These are phyloP conservation scores for Nicotiana attenuata DNA, from an alignment of 257 asterid genomes.

Conservation along the genomic window DNA sequence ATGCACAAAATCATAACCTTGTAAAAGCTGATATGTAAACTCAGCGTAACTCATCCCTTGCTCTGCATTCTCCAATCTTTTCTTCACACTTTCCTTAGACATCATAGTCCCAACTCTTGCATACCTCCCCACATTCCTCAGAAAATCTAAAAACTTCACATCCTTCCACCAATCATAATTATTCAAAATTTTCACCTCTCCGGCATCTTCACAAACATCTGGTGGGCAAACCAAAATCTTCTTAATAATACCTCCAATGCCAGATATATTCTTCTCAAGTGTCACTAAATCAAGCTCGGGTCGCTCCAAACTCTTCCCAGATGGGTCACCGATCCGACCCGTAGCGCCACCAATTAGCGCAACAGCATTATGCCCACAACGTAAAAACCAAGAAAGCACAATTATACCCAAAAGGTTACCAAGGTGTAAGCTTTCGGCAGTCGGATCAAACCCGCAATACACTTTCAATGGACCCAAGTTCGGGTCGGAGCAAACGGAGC, in stretches of 20 bases:
- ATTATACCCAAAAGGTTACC: slow-evolving; percentile 82
- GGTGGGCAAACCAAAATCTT: slow-evolving; percentile 27
- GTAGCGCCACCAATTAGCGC: slow-evolving; percentile 95
- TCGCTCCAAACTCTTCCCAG: slow-evolving; percentile 74
- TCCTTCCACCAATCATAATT: slow-evolving; percentile 97
- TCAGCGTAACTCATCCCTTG: slow-evolving; percentile 92
- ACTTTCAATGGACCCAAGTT: slow-evolving; percentile 42
- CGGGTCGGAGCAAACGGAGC: slow-evolving; percentile 25
- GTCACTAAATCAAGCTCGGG: slow-evolving; percentile 61
- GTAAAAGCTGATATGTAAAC: slow-evolving; percentile 76
- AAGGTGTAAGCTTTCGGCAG: slow-evolving; percentile 85
- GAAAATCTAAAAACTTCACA: slow-evolving; percentile 63
- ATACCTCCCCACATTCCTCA: slow-evolving; percentile 57
- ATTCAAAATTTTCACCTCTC: slow-evolving; percentile 36
- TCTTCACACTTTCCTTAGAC: slow-evolving; percentile 83
- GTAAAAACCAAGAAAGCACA: slow-evolving; percentile 90
- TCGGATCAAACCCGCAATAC: slow-evolving; percentile 96
- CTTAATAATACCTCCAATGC: slow-evolving; percentile 41
- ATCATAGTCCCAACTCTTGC: slow-evolving; percentile 86
- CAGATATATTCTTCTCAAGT: slow-evolving; percentile 42
- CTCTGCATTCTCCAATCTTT: slow-evolving; percentile 60
- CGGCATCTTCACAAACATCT: slow-evolving; percentile 14
- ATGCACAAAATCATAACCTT: slow-evolving; percentile 75
- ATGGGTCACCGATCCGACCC: slow-evolving; percentile 90
- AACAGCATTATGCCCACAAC: slow-evolving; percentile 68